These are phyloP conservation scores for Leccinum aurantiacum DNA, from an alignment of 768 basidiomycete genomes.

Conservation along the genomic window DNA sequence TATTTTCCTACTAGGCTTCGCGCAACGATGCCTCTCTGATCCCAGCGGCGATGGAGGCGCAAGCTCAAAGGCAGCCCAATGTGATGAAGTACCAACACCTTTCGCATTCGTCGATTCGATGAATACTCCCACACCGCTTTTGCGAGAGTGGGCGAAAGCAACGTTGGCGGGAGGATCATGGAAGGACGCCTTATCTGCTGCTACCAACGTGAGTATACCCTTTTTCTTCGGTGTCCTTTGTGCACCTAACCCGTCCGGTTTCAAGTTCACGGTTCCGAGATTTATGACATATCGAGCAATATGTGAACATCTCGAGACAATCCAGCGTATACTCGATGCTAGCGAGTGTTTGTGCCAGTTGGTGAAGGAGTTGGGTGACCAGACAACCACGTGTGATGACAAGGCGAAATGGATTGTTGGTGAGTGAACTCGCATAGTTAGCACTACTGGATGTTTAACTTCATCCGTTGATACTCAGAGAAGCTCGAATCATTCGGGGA, in stretches of 20 bases:
- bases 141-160: not conserved
- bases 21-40: not conserved
- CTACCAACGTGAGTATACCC: not conserved
- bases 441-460: not conserved
- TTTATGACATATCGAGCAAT: not conserved
- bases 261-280: not conserved
- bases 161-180: not conserved
- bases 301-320: not conserved
- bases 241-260: not conserved
- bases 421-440: not conserved
- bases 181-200: not conserved
- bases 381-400: not conserved
- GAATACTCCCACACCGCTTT: not conserved
- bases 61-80: not conserved
- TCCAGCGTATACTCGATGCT: not conserved
- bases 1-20: not conserved
- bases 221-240: not conserved
- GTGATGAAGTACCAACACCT: not conserved
- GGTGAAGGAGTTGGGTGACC: not conserved
- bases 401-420: not conserved
- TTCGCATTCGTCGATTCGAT: not conserved
- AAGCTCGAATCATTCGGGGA: not conserved
- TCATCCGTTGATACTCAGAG: not conserved
- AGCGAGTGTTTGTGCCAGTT: not conserved
- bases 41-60: not conserved